A percentile compares a stretch with the other conserved stretches of the same genome.
Conservation (phyloP, 1,284 basidiomycete species). For the Melampsora larici-populina region DNA sequence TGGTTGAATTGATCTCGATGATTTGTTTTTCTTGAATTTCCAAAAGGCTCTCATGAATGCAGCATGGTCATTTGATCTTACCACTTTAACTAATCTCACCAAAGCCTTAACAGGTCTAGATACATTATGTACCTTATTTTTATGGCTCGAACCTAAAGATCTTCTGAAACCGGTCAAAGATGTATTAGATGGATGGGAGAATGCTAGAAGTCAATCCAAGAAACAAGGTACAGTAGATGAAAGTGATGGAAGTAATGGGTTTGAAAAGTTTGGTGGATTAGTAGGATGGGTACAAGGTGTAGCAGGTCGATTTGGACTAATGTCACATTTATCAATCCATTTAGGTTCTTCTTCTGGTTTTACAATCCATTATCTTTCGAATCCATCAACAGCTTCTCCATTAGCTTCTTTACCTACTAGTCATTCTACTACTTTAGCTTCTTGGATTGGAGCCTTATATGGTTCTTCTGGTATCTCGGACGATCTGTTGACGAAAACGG, state of each 20-base stretch:
- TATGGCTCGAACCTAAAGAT: constrained; percentile 24
- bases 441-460: constrained; percentile 40
- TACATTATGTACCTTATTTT: constrained; percentile 15
- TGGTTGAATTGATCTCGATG: background rate
- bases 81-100: constrained; percentile 20
- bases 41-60: constrained; percentile 20
- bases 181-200: constrained; percentile 25
- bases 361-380: constrained; percentile 33
- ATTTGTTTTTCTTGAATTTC: background rate
- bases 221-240: constrained; percentile 10
- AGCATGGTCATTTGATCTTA: constrained; percentile 12
- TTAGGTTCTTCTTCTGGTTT: constrained; percentile 14
- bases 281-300: constrained; percentile 39
- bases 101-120: constrained; percentile 17
- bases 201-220: constrained; percentile 8
- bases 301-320: constrained; percentile 24
- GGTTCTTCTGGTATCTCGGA: constrained; percentile 38
- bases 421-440: constrained; percentile 8
- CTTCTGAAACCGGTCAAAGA: constrained; percentile 3
- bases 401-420: constrained; percentile 15
- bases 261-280: constrained; percentile 29
- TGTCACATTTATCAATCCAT: constrained; percentile 29
- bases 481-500: constrained; percentile 28
- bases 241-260: constrained; percentile 16
- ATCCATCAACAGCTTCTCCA: constrained; percentile 26